Percentiles rank a stretch among this genome's conserved stretches.
phyloP scores from a whole-genome alignment of 208 protist genomes.

The Acanthamoeba sp. region DNA sequence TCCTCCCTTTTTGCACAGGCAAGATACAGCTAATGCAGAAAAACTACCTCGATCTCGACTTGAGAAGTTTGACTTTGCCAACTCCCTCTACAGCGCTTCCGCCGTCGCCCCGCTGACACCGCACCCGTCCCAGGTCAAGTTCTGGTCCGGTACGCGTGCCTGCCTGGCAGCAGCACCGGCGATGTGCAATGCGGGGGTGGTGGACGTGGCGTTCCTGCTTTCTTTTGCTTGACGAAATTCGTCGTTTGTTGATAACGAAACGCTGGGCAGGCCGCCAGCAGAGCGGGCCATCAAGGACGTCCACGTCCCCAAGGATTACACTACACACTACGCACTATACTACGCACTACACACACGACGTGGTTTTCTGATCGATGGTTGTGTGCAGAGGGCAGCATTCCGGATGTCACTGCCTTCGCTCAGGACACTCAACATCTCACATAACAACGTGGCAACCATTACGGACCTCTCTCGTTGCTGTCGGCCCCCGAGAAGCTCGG shows the following conservation, averaged over 20 bases:
- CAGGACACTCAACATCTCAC: background rate
- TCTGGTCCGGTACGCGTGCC: constrained; percentile 33
- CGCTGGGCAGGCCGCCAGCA: background rate
- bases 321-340: too few relatives aligned
- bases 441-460: background rate
- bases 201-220: background rate
- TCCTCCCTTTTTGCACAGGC: too few relatives aligned
- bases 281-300: too few relatives aligned
- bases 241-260: too few relatives aligned
- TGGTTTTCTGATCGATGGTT: background rate
- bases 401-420: constrained; percentile 29
- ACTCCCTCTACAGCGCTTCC: background rate
- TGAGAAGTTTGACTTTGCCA: background rate
- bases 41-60: constrained; percentile 30
- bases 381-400: background rate
- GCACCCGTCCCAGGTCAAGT: constrained; percentile 58
- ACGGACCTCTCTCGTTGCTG: background rate
- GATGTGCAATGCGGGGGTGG: background rate
- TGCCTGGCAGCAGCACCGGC: too few relatives aligned
- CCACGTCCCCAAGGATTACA: too few relatives aligned
- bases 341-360: background rate
- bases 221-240: too few relatives aligned
- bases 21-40: constrained; percentile 62
- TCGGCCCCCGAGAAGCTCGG: background rate
- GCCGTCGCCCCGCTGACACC: background rate